Percentiles rank a stretch among this genome's conserved stretches.
These are phyloP conservation scores for Blastobotrys mokoenaii DNA, from an alignment of 805 yeast species.

Conservation along the genomic window DNA sequence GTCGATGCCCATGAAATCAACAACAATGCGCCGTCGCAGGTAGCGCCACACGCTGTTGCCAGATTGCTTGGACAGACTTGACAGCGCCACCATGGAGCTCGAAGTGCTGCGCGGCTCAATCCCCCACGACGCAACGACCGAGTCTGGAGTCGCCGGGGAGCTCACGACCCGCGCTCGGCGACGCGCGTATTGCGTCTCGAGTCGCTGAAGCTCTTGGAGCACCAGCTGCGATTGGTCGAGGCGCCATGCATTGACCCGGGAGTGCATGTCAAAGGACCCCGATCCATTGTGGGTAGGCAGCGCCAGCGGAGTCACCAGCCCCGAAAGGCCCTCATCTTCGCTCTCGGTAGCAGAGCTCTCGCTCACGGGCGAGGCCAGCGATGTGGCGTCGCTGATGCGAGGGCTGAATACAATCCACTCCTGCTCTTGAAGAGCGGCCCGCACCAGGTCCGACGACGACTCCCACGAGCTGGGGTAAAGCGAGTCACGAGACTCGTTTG, in stretches of 20 bases:
- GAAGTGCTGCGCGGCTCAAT: neutral
- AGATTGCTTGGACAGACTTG: too few species aligned
- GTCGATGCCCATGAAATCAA: constrained; percentile 27
- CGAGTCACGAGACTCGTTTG: too few species aligned
- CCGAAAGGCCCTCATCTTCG: constrained; percentile 5
- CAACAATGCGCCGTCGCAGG: constrained; percentile 18
- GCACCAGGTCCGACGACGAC: too few species aligned
- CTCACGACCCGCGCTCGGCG: neutral
- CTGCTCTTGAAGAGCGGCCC: constrained; percentile 8
- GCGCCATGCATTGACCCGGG: constrained; percentile 34
- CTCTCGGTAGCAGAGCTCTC: constrained; percentile 1
- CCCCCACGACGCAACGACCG: constrained; percentile 7
- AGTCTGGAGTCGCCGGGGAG: constrained; percentile 3
- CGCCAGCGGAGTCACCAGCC: constrained; percentile 20
- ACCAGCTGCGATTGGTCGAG: constrained; percentile 30
- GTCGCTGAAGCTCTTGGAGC: constrained; percentile 22
- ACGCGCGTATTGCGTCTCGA: constrained; percentile 9
- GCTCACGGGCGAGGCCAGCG: constrained; percentile 5
- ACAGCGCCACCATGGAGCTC: neutral
- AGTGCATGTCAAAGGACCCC: constrained; percentile 29
- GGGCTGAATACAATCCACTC: constrained; percentile 35
- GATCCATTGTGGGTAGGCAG: constrained; percentile 30
- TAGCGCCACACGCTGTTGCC: neutral
- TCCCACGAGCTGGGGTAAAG: too few species aligned
- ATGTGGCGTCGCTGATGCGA: constrained; percentile 7